Evolutionary conservation across 1,284 basidiomycete species (phyloP), one percentile per base, ranked within the genome.

Genomic region (Golubevia sp.): DNA sequence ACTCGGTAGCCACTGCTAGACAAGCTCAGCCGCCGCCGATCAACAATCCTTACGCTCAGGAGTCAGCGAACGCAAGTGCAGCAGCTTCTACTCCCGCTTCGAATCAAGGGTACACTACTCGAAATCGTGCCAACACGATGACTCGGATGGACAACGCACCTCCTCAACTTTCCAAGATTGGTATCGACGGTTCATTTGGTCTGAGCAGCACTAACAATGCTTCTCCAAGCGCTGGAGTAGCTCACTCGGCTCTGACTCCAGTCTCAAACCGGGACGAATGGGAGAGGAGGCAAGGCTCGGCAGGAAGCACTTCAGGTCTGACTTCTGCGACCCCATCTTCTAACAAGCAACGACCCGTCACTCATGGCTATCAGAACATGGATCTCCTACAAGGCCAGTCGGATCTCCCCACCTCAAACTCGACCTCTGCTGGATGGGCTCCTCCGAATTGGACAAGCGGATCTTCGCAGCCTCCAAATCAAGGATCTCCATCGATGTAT

Each of bases 1-100:
- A 75, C 51, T 70, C 74, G 21, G 76, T 72, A 8, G 23, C 24
- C 20, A 30, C 61, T 25, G 48, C 63, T 15, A 61, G 73, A 20
- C 76, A 76, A 51, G 58, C 74, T 59, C 67, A 68, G 20, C 71
- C 66, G 20, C 68, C 73, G 30, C 57, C 59, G 23, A 52, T 70
- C 20, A 77, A 75, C 69, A 77, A 77, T 44, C 75, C 76, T 15
- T 76, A 79, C 49, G 75, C 69, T 3, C 58, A 68, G 20, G 74
- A 73, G n/a, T 70, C 70, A 27, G 61, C 65, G 48, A 52, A 51
- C 18, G 62, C 61, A 13, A 67, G 70, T 21, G 58, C 56, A 4
- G 69, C 73, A 6, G 65, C 68, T 25, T 2, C 70, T 74, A n/a
- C 68, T 71, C 4, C 61, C 56, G 1, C 65, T 66, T 0, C 63